Evolutionary conservation across 176 grass and related monocot genomes (phyloP), one percentile per base, ranked within the genome.

Genomic region (Ensete ventricosum): DNA sequence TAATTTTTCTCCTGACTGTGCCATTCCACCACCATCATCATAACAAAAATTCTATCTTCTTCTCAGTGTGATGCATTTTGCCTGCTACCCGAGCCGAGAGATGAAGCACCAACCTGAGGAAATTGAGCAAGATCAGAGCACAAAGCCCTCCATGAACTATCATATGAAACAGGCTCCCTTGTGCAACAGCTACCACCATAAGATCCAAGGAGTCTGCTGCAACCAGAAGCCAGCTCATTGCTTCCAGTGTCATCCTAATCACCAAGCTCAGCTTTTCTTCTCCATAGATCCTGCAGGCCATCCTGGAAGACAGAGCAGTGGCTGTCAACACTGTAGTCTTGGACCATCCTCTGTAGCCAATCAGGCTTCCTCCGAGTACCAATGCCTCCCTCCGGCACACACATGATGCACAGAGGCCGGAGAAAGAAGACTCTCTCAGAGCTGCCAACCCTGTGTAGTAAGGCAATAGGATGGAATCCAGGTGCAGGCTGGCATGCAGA

Each of bases 391-490:
- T 94, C 72, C 88, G 84, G 87, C 96, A 99, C 14, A 99, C 86
- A 69, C 96, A 99, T 2, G 91, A 84, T 43, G 86, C 82, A 82
- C 96, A 99, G 81, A 89, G 88, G 0, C 91, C 88, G 19, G 96
- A 99, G 82, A 95, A 90, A 1, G 73, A 76, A 8, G 96, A 99
- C 79, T 84, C 84, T 25, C 75, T 88, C 75, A 99, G 79, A 63
- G 91, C 91, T 51, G 94, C 96, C 54, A 95, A 27, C 23, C 96
- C 96, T 10, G 96, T 99, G 85, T 99, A 99, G 81, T 99, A 95
- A 2, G 96, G 91, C 23, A 99, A 76, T 77, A 99, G 89, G 20
- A 99, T 70, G 13, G 84, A 81, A 78, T 99, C 96, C 74, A 99
- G 81, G 73, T 94, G 94, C 0, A 91, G 78, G 82, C 96, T 91